Percentiles rank a stretch among this genome's conserved stretches.
These are phyloP conservation scores for Cucurbita argyrosperma DNA, from an alignment of 306 rosid species.

Conservation along the genomic window DNA sequence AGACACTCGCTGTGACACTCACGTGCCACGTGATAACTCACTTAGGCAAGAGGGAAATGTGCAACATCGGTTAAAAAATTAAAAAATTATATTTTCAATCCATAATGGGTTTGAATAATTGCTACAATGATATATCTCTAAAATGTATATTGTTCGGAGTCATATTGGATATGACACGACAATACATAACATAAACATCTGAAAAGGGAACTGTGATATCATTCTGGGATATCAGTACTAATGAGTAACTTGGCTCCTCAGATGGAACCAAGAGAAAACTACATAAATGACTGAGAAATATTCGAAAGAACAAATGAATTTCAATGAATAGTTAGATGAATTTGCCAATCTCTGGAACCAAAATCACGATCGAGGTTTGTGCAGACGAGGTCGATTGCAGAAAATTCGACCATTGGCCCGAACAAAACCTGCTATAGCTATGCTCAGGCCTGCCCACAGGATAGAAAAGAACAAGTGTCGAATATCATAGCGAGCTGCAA, in stretches of 20 bases:
- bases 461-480: slow-evolving; percentile 72
- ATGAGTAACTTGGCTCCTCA: neutral
- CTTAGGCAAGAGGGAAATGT: no score
- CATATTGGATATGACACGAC: neutral
- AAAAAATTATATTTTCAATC: neutral
- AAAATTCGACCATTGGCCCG: slow-evolving; percentile 80
- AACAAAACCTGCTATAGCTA: slow-evolving; percentile 68
- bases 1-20: no score
- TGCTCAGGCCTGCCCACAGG: slow-evolving; percentile 71
- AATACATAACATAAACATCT: neutral
- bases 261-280: neutral
- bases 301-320: neutral
- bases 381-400: slow-evolving; percentile 87
- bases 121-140: neutral
- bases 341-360: slow-evolving; percentile 4
- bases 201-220: neutral
- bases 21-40: no score
- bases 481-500: slow-evolving; percentile 60
- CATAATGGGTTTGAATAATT: neutral
- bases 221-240: neutral
- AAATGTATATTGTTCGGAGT: neutral
- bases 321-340: neutral
- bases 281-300: neutral
- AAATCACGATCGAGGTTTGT: slow-evolving; percentile 43
- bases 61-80: neutral